Evolutionary conservation across 2,329 filamentous ascomycete genomes (phyloP).

Genomic region (Ophiocordyceps camponoti-floridani): DNA sequence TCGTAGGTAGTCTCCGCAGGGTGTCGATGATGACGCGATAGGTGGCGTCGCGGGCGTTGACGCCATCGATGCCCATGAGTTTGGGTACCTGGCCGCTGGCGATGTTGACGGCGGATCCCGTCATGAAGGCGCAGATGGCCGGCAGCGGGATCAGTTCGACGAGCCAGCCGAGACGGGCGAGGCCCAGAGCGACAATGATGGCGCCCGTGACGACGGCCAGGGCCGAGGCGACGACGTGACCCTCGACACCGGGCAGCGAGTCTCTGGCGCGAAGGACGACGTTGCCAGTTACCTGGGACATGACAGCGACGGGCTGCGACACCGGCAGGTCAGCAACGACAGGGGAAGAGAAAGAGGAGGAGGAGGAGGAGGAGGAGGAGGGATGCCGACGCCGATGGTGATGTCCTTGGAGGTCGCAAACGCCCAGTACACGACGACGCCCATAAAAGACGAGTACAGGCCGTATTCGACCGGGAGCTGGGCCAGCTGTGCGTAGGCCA

Average conservation of each 20-base stretch:
- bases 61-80: constrained; percentile 28
- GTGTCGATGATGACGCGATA: constrained; percentile 34
- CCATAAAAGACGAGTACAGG: constrained; percentile 76
- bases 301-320: constrained; percentile 31
- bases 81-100: constrained; percentile 29
- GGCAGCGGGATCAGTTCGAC: constrained; percentile 35
- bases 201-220: constrained; percentile 28
- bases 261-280: constrained; percentile 23
- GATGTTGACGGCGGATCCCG: constrained; percentile 32
- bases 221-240: constrained; percentile 26
- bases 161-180: constrained; percentile 31
- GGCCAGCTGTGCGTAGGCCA: constrained; percentile 34
- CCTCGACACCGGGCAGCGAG: constrained; percentile 18
- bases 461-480: constrained; percentile 29
- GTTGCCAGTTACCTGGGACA: constrained; percentile 33
- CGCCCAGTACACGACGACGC: constrained; percentile 89
- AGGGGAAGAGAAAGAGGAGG: not conserved
- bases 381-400: constrained; percentile 49
- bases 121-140: constrained; percentile 36
- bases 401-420: constrained; percentile 91
- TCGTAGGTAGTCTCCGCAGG: constrained; percentile 24
- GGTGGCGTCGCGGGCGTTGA: constrained; percentile 29
- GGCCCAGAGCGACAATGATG: constrained; percentile 28
- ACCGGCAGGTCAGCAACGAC: constrained; percentile 3
- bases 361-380: not conserved